A percentile compares a stretch with the other conserved stretches of the same genome.
Evolutionary conservation across 495 filamentous ascomycete species (phyloP).

Genomic region (Apodospora peruviana): DNA sequence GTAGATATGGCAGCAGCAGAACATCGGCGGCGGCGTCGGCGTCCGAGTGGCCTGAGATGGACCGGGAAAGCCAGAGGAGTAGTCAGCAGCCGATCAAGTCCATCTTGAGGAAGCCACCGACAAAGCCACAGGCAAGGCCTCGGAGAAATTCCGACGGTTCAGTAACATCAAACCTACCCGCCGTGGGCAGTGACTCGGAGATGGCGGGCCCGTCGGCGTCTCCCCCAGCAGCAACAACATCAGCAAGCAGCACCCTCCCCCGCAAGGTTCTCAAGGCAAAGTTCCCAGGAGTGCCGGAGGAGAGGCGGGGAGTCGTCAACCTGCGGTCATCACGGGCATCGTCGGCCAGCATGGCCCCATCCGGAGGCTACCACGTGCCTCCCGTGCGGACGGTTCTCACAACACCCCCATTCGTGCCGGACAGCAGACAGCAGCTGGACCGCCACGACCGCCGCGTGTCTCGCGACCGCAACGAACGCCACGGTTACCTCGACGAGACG

Average conservation of each 20-base stretch:
- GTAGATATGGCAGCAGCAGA: constrained; percentile 7
- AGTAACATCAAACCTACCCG: constrained; percentile 26
- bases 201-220: constrained; percentile 4
- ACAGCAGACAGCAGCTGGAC: constrained; percentile 7
- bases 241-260: constrained; percentile 15
- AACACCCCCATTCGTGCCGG: constrained; percentile 8
- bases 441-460: constrained; percentile 6
- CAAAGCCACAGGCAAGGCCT: constrained; percentile 14
- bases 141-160: constrained; percentile 29
- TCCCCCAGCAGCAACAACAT: constrained; percentile 2
- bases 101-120: constrained; percentile 18
- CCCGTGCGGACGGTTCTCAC: constrained; percentile 16
- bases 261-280: constrained; percentile 30
- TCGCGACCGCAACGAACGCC: constrained; percentile 15
- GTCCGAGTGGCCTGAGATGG: constrained; percentile 21
- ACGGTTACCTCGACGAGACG: constrained; percentile 25
- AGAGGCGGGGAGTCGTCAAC: constrained; percentile 22
- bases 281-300: constrained; percentile 20
- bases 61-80: constrained; percentile 5
- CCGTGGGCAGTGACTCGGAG: constrained; percentile 22
- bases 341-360: constrained; percentile 8
- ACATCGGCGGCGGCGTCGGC: too few relatives aligned
- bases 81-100: constrained; percentile 15
- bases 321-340: constrained; percentile 22
- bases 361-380: constrained; percentile 15